phyloP scores from a whole-genome alignment of 768 basidiomycete genomes.

The Lentinula aciculospora region DNA sequence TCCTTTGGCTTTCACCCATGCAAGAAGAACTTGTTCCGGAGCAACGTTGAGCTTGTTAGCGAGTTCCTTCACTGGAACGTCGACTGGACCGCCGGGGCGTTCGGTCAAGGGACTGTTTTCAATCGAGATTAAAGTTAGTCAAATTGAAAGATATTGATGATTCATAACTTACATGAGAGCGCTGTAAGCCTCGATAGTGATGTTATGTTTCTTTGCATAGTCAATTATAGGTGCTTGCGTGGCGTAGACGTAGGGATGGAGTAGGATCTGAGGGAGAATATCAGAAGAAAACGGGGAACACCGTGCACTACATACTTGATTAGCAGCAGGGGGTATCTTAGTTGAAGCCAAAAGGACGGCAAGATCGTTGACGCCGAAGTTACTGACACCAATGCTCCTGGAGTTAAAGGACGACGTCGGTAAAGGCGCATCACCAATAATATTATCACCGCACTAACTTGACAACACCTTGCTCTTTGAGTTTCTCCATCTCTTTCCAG shows the following conservation, averaged over 20 bases:
- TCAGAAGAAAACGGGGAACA: neutral
- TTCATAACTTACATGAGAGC: conserved; percentile 44
- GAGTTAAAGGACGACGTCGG: neutral
- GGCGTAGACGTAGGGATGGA: conserved; percentile 67
- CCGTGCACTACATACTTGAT: conserved; percentile 62
- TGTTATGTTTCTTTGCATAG: conserved; percentile 49
- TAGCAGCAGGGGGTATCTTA: conserved; percentile 59
- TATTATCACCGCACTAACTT: conserved; percentile 31
- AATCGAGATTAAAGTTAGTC: neutral
- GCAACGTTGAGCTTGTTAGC: conserved; percentile 44
- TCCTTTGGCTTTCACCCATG: conserved; percentile 69
- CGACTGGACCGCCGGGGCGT: conserved; percentile 51
- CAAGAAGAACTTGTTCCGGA: conserved; percentile 63
- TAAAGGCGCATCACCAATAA: neutral
- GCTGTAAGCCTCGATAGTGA: conserved; percentile 71
- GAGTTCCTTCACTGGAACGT: conserved; percentile 50
- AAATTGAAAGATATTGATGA: neutral
- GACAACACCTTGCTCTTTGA: conserved; percentile 50
- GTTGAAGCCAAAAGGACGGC: conserved; percentile 49
- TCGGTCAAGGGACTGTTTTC: neutral
- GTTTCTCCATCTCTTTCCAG: conserved; percentile 60
- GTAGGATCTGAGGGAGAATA: conserved; percentile 41
- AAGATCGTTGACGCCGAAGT: conserved; percentile 55
- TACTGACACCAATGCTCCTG: conserved; percentile 72
- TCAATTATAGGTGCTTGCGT: conserved; percentile 50